Evolutionary conservation across 192 early-diverging fungal genomes (phyloP).

Genomic region (Coemansia sp.): DNA sequence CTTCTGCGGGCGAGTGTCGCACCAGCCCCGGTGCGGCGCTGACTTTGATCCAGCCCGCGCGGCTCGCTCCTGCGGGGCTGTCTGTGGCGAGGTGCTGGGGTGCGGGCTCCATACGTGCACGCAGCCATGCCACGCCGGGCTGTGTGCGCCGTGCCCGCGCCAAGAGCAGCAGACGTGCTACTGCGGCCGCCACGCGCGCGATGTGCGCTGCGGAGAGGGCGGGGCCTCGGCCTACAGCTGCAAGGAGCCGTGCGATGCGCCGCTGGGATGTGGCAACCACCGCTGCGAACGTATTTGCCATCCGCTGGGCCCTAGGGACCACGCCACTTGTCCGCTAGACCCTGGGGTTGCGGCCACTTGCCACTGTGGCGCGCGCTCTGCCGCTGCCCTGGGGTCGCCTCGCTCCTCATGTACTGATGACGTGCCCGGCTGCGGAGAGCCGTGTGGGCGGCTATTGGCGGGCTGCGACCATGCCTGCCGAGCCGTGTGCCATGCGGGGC

Average conservation of each 20-base stretch:
- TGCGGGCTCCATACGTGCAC: conserved; percentile 71
- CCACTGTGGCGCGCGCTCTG: conserved; percentile 34
- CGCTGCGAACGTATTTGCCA: conserved; percentile 63
- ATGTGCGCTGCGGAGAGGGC: conserved; percentile 54
- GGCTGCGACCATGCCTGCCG: conserved; percentile 63
- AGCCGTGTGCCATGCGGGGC: conserved; percentile 60
- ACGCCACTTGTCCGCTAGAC: conserved; percentile 36
- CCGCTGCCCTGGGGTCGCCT: conserved; percentile 15
- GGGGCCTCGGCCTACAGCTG: conserved; percentile 23
- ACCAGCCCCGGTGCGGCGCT: conserved; percentile 67
- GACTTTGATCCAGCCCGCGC: conserved; percentile 67
- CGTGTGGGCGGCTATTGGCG: conserved; percentile 18
- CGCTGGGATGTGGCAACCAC: conserved; percentile 63
- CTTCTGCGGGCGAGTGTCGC: conserved; percentile 74
- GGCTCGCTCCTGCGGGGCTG: conserved; percentile 63
- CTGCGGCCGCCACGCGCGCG: conserved; percentile 63
- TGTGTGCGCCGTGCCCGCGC: conserved; percentile 63
- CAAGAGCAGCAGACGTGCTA: conserved; percentile 61
- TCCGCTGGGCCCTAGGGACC: conserved; percentile 1
- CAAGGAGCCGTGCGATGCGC: conserved; percentile 21
- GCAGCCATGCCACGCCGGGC: conserved; percentile 65
- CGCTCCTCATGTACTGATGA: conserved; percentile 41
- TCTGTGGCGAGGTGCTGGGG: conserved; percentile 66
- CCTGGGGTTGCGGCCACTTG: conserved; percentile 23
- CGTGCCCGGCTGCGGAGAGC: conserved; percentile 42